These are phyloP conservation scores for Calonectria fujianensis DNA, from an alignment of 2,329 filamentous ascomycete species.

Conservation along the genomic window DNA sequence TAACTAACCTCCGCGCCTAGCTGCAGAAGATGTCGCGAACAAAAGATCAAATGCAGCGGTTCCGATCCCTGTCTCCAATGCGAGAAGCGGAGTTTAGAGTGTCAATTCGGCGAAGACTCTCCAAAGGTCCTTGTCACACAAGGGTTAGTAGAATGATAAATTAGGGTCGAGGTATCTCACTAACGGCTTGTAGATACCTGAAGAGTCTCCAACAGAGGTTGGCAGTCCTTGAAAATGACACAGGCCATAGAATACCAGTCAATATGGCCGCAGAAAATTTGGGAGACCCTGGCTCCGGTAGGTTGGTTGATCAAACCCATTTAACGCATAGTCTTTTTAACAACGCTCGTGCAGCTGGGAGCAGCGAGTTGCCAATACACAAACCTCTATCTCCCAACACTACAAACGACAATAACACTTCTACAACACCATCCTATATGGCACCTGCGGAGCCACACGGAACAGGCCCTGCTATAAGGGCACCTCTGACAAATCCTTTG, in stretches of 20 bases:
- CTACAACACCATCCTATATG: background rate
- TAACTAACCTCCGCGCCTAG: background rate
- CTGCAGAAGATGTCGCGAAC: constrained; percentile 31
- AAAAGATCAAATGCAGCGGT: constrained; percentile 30
- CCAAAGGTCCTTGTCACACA: constrained; percentile 29
- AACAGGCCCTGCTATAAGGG: background rate
- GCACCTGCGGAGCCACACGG: background rate
- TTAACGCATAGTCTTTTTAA: background rate
- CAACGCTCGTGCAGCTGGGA: background rate
- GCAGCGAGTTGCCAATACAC: background rate
- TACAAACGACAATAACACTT: background rate
- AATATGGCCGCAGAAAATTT: background rate
- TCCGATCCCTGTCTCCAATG: constrained; percentile 23
- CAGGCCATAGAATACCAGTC: background rate
- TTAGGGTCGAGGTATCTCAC: background rate
- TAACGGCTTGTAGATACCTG: background rate
- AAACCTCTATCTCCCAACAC: background rate
- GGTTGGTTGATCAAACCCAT: background rate
- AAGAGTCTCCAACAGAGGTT: constrained; percentile 11
- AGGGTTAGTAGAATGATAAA: background rate
- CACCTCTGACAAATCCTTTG: constrained; percentile 31
- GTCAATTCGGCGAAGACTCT: constrained; percentile 25
- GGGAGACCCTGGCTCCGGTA: background rate
- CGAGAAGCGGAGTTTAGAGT: constrained; percentile 15
- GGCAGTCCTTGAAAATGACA: background rate